These are phyloP conservation scores for Melaleuca alternifolia DNA, from an alignment of 345 rosid species.

Conservation along the genomic window DNA sequence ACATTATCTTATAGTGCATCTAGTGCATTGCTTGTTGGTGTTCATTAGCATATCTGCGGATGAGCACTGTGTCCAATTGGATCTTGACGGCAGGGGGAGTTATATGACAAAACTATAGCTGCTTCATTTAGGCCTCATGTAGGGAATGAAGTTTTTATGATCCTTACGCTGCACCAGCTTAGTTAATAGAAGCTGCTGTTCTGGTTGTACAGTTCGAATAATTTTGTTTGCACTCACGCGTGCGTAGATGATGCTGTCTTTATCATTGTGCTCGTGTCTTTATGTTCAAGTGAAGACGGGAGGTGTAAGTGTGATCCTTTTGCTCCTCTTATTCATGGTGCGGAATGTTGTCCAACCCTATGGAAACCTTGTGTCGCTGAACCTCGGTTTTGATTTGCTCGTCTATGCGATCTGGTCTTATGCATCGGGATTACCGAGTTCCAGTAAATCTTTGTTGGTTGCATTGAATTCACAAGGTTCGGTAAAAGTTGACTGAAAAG, in stretches of 20 bases:
- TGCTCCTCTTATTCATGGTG: not conserved
- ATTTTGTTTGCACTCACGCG: not conserved
- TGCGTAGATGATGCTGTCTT: not conserved
- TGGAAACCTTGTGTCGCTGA: not conserved
- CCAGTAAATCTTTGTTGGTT: not conserved
- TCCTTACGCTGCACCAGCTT: not conserved
- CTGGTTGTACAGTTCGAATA: not conserved
- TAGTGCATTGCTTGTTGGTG: not conserved
- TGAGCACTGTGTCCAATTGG: not conserved
- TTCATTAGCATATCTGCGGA: not conserved
- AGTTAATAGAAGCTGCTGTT: not conserved
- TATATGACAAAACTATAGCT: not conserved
- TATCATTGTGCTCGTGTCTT: not conserved
- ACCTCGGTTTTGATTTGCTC: not conserved
- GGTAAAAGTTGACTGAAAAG: not conserved
- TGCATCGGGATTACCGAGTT: not conserved
- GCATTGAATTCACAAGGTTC: not conserved
- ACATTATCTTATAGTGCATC: not conserved
- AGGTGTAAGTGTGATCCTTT: not conserved
- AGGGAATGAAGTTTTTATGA: not conserved
- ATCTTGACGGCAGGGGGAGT: not conserved
- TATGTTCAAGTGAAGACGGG: not conserved
- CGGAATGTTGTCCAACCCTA: not conserved
- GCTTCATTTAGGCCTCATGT: not conserved
- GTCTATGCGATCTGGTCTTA: not conserved